Conservation (phyloP, 2,329 filamentous ascomycete species). For the Huntiella bhutanensis region DNA sequence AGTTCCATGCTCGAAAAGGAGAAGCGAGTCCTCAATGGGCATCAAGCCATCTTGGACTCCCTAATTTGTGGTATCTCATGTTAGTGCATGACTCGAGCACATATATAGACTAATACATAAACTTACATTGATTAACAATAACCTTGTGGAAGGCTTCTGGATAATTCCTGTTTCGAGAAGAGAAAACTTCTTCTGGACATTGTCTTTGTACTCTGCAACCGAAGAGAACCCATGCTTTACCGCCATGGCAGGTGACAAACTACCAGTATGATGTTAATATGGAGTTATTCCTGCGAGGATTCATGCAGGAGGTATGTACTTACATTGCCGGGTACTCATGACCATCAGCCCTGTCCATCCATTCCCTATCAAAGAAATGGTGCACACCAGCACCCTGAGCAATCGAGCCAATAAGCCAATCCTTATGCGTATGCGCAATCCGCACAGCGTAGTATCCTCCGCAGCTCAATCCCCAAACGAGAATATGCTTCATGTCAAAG, state of each 20-base stretch:
- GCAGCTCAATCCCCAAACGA: slow-evolving; percentile 45
- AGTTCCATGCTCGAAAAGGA: slow-evolving; percentile 43
- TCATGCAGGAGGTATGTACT: slow-evolving; percentile 13
- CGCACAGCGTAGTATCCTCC: slow-evolving; percentile 52
- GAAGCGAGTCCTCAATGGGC: slow-evolving; percentile 47
- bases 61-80: slow-evolving; percentile 16
- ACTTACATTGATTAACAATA: slow-evolving; percentile 42
- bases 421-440: slow-evolving; percentile 46
- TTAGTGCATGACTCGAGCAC: not conserved
- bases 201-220: slow-evolving; percentile 34
- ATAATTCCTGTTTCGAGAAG: slow-evolving; percentile 40
- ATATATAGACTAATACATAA: too few species aligned
- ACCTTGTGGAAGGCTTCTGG: slow-evolving; percentile 32
- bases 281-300: slow-evolving; percentile 5
- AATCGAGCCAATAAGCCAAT: slow-evolving; percentile 32
- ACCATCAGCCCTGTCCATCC: slow-evolving; percentile 40
- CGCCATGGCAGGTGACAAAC: slow-evolving; percentile 34
- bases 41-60: slow-evolving; percentile 45
- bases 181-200: slow-evolving; percentile 41
- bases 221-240: slow-evolving; percentile 42
- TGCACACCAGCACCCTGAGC: slow-evolving; percentile 40
- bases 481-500: slow-evolving; percentile 37
- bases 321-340: slow-evolving; percentile 47
- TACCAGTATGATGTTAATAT: slow-evolving; percentile 13
- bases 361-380: slow-evolving; percentile 32